Evolutionary conservation across 1,284 basidiomycete genomes (phyloP), one percentile per base, ranked within the genome.

Genomic region (Malassezia slooffiae): DNA sequence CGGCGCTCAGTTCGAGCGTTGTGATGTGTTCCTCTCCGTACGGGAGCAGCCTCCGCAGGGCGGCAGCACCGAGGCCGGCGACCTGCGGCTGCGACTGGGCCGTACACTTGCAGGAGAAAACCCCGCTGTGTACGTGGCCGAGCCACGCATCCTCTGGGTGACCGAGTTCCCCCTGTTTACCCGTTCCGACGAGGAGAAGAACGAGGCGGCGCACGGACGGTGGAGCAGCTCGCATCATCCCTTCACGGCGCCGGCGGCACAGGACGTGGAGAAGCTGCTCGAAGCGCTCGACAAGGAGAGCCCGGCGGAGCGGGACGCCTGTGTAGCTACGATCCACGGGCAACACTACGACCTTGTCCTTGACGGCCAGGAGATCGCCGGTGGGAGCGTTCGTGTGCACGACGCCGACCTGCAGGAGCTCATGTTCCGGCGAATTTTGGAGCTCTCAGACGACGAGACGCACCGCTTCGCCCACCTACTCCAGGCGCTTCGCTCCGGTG

Each of bases 281-380:
- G 72, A 72, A 33, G 38, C 48, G 19, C 41, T 38, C 28, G 32
- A 32, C 12, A 20, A 28, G 20, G 17, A 9, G 10, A n/a, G 26
- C 15, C 19, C 31, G 15, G 34, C 36, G 6, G 42, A 38, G 28
- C 32, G 24, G 10, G 34, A 40, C 9, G 19, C 34, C 10, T 19
- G 22, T 1, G 34, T 66, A 9, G 50, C 53, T 0, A 17, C 41
- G 13, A 41, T 89, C 54, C 79, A 86, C 36, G 89, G 89, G 2
- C 89, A 96, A 70, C 90, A 95, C 71, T 96, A 95, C 66, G 89
- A 96, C 73, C 80, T 96, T 32, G 88, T 96, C n/a, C 71, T 95
- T 48, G 86, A 95, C 69, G 90, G 89, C 3, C 78, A 82, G 47
- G 89, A 96, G 73, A 83, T 96, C 53, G 89, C 87, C 20, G 89